These are phyloP conservation scores for Tulasnella calospora DNA, from an alignment of 768 basidiomycete species.

Conservation along the genomic window DNA sequence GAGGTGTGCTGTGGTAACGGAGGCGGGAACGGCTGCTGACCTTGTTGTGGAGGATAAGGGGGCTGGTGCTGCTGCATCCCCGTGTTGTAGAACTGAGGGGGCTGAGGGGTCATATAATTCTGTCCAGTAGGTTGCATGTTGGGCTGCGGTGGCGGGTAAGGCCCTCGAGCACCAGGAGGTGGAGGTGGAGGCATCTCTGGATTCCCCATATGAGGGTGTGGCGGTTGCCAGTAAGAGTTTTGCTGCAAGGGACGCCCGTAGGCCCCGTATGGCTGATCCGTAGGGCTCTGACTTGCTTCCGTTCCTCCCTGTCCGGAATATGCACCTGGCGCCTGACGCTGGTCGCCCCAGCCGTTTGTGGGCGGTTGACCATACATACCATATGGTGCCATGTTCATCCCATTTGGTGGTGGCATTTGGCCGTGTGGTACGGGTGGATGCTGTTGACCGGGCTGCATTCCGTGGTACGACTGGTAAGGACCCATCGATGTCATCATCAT, in stretches of 20 bases:
- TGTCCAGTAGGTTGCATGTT: constrained; percentile 4
- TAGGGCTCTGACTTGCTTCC: not conserved
- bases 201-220: constrained; percentile 22
- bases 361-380: constrained; percentile 36
- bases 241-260: constrained; percentile 28
- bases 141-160: not conserved
- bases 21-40: constrained; percentile 29
- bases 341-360: constrained; percentile 20
- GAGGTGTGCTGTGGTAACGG: constrained; percentile 24
- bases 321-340: constrained; percentile 29
- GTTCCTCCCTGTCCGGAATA: constrained; percentile 5
- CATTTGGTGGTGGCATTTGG: constrained; percentile 19
- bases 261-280: constrained; percentile 1
- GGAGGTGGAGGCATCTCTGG: constrained; percentile 31
- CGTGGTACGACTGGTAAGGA: not conserved
- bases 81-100: constrained; percentile 27
- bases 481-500: not conserved
- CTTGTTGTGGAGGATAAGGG: constrained; percentile 33
- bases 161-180: constrained; percentile 25
- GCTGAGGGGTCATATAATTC: constrained; percentile 26
- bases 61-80: constrained; percentile 20
- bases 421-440: constrained; percentile 34
- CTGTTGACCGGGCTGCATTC: constrained; percentile 23
- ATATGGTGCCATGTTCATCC: constrained; percentile 33
- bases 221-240: constrained; percentile 32